Percentiles rank a stretch among this genome's conserved stretches.
Evolutionary conservation across 2,329 filamentous ascomycete species (phyloP).

Genomic region (Exophiala spinifera): DNA sequence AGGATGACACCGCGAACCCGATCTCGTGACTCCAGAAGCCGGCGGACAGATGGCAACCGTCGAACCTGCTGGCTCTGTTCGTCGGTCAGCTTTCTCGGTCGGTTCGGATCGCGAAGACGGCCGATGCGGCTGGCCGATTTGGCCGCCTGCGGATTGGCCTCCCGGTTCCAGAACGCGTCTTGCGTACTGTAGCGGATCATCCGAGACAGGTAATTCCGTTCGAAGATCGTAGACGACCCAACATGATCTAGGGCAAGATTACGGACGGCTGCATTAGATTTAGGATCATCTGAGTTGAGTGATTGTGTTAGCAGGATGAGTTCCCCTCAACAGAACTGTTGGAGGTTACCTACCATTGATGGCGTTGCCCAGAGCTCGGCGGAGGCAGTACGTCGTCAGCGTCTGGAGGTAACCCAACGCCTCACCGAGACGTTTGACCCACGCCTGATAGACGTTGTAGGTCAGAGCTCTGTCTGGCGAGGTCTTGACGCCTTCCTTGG

Average conservation of each 20-base stretch:
- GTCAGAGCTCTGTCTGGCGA: conserved; percentile 1
- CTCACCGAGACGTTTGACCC: conserved; percentile 4
- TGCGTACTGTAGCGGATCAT: conserved; percentile 6
- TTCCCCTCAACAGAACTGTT: neutral
- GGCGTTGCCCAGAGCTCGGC: conserved; percentile 1
- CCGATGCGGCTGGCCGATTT: conserved; percentile 3
- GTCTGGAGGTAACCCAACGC: conserved; percentile 3
- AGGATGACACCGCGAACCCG: conserved; percentile 4
- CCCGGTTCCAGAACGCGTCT: conserved; percentile 2
- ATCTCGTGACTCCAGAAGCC: conserved; percentile 3
- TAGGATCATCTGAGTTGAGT: conserved; percentile 2
- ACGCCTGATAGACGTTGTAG: conserved; percentile 4
- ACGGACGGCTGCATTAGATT: neutral
- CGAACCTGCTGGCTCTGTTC: conserved; percentile 2
- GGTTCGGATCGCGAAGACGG: conserved; percentile 7
- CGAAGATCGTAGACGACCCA: conserved; percentile 4
- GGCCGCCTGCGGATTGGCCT: neutral
- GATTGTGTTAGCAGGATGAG: neutral
- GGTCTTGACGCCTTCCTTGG: conserved; percentile 3
- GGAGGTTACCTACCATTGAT: conserved; percentile 1
- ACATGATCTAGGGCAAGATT: conserved; percentile 5
- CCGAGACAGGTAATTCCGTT: conserved; percentile 6
- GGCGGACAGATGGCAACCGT: neutral
- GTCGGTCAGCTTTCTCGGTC: conserved; percentile 4
- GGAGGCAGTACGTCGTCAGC: conserved; percentile 4